phyloP scores from a whole-genome alignment of 257 asterid species.

The Cynanchum wilfordii region DNA sequence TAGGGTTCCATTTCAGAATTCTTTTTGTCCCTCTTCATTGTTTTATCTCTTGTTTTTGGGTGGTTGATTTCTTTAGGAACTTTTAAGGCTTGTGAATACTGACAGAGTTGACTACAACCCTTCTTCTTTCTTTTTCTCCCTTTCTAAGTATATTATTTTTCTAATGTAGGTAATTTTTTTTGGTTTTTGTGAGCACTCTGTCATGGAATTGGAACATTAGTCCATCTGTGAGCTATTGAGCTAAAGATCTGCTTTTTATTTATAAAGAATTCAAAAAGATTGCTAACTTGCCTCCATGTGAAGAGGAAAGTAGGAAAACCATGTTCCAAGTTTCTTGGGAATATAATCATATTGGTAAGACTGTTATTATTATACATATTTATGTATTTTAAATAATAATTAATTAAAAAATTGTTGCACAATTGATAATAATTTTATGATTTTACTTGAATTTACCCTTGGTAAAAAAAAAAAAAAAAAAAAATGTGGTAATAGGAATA shows the following conservation, averaged over 20 bases:
- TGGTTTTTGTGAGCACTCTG: neutral
- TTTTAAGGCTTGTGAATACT: conserved; percentile 1
- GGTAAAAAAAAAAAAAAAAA: too few relatives aligned
- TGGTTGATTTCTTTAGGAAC: neutral
- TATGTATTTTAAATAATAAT: too few relatives aligned
- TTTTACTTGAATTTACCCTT: too few relatives aligned
- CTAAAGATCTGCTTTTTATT: neutral
- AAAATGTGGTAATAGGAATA: too few relatives aligned
- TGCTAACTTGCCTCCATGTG: neutral
- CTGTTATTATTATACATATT: too few relatives aligned
- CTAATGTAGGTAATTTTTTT: neutral
- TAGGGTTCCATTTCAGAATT: conserved; percentile 1
- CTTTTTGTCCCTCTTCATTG: conserved; percentile 8
- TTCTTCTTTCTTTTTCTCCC: too few relatives aligned
- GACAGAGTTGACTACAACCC: neutral
- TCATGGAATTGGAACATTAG: neutral
- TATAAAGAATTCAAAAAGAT: neutral
- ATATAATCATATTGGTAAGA: too few relatives aligned
- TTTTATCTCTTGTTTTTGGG: neutral
- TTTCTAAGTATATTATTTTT: neutral
- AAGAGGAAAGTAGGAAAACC: too few relatives aligned
- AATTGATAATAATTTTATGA: too few relatives aligned
- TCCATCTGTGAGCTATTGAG: neutral
- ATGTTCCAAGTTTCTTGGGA: too few relatives aligned
- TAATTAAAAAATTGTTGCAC: too few relatives aligned